phyloP scores from a whole-genome alignment of 495 filamentous ascomycete species.

The Annulohypoxylon maeteangense region DNA sequence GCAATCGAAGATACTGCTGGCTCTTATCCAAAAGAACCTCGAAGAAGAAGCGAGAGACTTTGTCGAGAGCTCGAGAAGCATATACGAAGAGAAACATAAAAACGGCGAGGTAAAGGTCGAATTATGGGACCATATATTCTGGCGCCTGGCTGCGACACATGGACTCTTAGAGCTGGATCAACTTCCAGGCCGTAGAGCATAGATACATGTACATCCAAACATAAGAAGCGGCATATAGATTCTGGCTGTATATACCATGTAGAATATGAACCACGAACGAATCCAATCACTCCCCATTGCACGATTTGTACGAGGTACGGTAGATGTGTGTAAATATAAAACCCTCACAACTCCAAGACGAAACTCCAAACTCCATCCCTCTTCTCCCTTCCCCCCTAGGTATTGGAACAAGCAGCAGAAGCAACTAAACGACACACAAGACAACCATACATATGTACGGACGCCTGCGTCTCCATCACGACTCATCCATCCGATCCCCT shows the following conservation, averaged over 20 bases:
- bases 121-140: conserved; percentile 58
- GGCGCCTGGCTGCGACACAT: conserved; percentile 50
- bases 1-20: conserved; percentile 57
- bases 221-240: background rate
- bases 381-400: background rate
- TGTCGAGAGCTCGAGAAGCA: conserved; percentile 52
- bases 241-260: background rate
- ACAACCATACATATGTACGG: background rate
- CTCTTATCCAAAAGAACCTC: conserved; percentile 58
- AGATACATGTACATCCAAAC: background rate
- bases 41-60: conserved; percentile 44
- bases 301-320: background rate
- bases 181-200: background rate
- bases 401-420: conserved; percentile 15
- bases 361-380: conserved; percentile 31
- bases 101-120: conserved; percentile 20
- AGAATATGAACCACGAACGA: background rate
- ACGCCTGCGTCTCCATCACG: conserved; percentile 20
- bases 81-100: conserved; percentile 28
- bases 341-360: background rate
- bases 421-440: background rate
- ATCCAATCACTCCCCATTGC: background rate
- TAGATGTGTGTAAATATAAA: background rate
- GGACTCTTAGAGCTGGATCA: conserved; percentile 45
- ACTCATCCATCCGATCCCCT: conserved; percentile 47